These are phyloP conservation scores for Zygnema cylindricum DNA, from an alignment of 139 green algal species.

Conservation along the genomic window DNA sequence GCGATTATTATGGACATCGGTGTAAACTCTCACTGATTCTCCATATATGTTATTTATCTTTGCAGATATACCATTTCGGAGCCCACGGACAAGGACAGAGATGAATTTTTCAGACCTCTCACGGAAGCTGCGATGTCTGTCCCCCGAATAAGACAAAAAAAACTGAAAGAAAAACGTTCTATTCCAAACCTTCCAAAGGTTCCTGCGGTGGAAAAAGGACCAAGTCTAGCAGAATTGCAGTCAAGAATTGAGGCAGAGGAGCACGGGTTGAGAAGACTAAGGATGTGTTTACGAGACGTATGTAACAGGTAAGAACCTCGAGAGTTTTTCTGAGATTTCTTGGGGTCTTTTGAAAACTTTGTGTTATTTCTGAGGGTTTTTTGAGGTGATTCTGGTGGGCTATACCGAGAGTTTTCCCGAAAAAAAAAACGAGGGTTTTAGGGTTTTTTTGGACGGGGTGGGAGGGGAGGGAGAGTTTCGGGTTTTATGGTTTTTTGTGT, in stretches of 20 bases:
- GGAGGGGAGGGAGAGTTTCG: no score
- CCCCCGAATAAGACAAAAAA: neutral
- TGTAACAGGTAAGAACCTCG: slow-evolving; percentile 59
- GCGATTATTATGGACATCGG: no score
- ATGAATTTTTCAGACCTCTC: slow-evolving; percentile 37
- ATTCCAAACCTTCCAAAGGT: slow-evolving; percentile 39
- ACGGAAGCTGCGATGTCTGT: slow-evolving; percentile 11
- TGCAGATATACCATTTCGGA: slow-evolving; percentile 11
- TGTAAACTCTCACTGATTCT: no score
- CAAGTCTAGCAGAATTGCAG: slow-evolving; percentile 44
- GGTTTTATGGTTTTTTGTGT: no score
- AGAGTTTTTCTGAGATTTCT: no score
- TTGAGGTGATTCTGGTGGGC: no score
- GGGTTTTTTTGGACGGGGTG: no score
- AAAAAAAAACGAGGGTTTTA: no score
- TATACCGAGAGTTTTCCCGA: no score
- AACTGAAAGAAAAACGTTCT: neutral
- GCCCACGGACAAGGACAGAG: neutral
- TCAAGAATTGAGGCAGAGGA: slow-evolving; percentile 39
- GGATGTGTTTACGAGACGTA: slow-evolving; percentile 59
- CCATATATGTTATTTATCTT: neutral
- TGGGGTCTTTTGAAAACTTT: no score
- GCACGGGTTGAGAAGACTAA: slow-evolving; percentile 41
- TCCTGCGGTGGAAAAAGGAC: neutral
- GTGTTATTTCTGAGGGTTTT: no score